These are phyloP conservation scores for Zychaea mexicana DNA, from an alignment of 371 early-diverging fungal genomes.

Conservation along the genomic window DNA sequence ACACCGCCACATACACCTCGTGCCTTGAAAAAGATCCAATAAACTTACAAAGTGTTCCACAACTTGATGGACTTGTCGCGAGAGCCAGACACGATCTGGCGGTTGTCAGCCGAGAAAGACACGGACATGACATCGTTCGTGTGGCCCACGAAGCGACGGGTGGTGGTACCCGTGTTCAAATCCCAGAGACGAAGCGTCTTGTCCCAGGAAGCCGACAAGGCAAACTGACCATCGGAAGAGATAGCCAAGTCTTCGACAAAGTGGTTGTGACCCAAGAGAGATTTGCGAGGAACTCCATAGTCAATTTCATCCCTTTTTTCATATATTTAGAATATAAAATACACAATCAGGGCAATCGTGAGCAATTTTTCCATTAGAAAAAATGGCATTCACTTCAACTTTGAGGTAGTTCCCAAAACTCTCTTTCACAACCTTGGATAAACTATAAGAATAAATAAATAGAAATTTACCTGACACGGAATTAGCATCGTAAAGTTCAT, in stretches of 20 bases:
- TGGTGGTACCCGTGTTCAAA: slow-evolving; percentile 89
- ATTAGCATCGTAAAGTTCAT: neutral
- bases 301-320: slow-evolving; percentile 77
- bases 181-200: slow-evolving; percentile 99
- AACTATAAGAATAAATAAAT: neutral
- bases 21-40: too few relatives aligned
- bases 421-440: neutral
- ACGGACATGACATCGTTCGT: slow-evolving; percentile 96
- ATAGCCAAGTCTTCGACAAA: slow-evolving; percentile 96
- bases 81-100: slow-evolving; percentile 96
- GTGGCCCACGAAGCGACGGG: slow-evolving; percentile 96
- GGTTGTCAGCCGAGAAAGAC: slow-evolving; percentile 98
- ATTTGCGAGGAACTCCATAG: slow-evolving; percentile 91
- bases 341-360: slow-evolving; percentile 21
- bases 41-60: slow-evolving; percentile 90
- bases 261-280: slow-evolving; percentile 97
- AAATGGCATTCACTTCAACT: slow-evolving; percentile 24
- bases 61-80: slow-evolving; percentile 99
- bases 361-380: slow-evolving; percentile 15
- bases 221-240: slow-evolving; percentile 97
- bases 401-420: slow-evolving; percentile 2
- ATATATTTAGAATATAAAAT: neutral
- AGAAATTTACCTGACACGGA: slow-evolving; percentile 3
- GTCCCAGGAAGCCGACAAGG: slow-evolving; percentile 98
- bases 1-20: too few relatives aligned